phyloP scores from a whole-genome alignment of 2,329 filamentous ascomycete species.

The Periconia macrospinosa region DNA sequence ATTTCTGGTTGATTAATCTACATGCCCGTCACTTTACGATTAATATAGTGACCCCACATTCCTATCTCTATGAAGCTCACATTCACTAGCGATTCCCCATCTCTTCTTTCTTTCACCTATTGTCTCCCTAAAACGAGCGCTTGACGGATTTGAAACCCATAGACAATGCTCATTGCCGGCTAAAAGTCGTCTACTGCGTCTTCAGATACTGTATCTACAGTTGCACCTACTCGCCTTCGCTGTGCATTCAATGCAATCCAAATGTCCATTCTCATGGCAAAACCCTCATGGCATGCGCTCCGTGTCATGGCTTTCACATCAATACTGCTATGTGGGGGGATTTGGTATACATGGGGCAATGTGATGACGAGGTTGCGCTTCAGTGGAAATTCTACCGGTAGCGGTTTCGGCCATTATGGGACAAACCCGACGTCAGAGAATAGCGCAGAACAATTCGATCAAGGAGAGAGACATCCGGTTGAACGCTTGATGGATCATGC shows the following conservation, averaged over 20 bases:
- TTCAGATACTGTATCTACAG: not conserved
- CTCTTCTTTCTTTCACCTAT: not conserved
- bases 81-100: not conserved
- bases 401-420: not conserved
- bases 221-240: not conserved
- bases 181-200: not conserved
- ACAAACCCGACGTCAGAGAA: not conserved
- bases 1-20: conserved; percentile 4
- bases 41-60: too few relatives aligned
- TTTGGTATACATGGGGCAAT: conserved; percentile 14
- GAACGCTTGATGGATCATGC: conserved; percentile 39
- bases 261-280: not conserved
- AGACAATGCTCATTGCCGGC: conserved; percentile 2
- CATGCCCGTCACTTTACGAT: too few relatives aligned
- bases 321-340: conserved; percentile 8
- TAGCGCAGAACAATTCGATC: not conserved
- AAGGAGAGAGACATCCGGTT: conserved; percentile 36
- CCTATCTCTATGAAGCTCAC: not conserved
- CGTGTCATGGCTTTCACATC: conserved; percentile 14
- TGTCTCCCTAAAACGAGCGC: not conserved
- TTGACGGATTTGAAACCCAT: too few relatives aligned
- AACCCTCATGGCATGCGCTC: conserved; percentile 16
- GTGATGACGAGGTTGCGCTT: not conserved
- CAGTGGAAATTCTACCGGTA: not conserved
- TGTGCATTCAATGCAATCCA: conserved; percentile 6